Percentiles rank a stretch among this genome's conserved stretches.
Conservation (phyloP, 148 eudicot genomes). For the Rhododendron williamsianum region DNA sequence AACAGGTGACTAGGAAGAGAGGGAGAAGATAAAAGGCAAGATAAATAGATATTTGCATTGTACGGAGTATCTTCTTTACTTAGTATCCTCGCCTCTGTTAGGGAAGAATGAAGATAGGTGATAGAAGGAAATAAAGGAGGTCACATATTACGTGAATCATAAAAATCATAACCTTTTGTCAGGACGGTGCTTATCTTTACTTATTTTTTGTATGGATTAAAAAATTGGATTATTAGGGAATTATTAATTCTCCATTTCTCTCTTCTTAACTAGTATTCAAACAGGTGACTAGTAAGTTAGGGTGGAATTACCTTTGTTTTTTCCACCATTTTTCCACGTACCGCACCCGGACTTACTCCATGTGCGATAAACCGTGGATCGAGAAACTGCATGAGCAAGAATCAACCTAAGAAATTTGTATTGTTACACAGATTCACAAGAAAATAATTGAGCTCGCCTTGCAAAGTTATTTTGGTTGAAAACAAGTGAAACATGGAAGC, state of each 20-base stretch:
- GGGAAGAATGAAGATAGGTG: no score
- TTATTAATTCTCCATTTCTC: neutral
- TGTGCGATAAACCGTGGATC: slow-evolving; percentile 74
- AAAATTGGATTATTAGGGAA: neutral
- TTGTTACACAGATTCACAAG: neutral
- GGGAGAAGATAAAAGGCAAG: neutral
- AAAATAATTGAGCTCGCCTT: neutral
- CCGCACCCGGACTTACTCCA: no score
- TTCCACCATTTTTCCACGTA: slow-evolving; percentile 69
- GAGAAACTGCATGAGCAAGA: slow-evolving; percentile 50
- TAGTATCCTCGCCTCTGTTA: no score
- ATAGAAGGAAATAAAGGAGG: no score
- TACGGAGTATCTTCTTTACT: no score
- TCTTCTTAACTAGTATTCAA: neutral
- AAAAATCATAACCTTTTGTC: no score
- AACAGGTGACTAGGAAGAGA: slow-evolving; percentile 61
- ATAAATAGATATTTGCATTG: no score
- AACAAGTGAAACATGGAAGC: no score
- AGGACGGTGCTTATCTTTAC: no score
- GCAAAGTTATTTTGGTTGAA: neutral
- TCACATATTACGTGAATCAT: no score
- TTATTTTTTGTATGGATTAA: no score
- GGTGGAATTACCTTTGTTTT: slow-evolving; percentile 57
- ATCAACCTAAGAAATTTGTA: neutral
- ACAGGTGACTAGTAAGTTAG: slow-evolving; percentile 20